Conservation (phyloP, 768 basidiomycete genomes). For the Grammothele lineata region DNA sequence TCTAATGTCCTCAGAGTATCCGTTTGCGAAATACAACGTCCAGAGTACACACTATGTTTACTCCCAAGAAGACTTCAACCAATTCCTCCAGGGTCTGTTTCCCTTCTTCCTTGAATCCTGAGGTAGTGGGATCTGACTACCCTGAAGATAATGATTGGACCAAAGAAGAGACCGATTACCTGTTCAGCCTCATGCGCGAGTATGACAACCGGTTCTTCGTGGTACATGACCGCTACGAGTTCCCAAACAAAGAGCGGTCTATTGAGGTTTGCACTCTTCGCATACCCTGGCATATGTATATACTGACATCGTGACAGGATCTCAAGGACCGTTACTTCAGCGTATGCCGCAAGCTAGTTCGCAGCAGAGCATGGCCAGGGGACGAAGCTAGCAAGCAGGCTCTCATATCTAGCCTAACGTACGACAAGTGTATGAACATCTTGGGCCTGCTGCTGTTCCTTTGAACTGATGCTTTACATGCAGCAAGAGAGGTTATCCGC, state of each 20-base stretch:
- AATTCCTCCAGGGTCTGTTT: slow-evolving; percentile 62
- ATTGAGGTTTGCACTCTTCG: slow-evolving; percentile 55
- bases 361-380: slow-evolving; percentile 79
- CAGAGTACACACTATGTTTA: slow-evolving; percentile 64
- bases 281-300: not conserved
- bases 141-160: slow-evolving; percentile 77
- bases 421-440: slow-evolving; percentile 83
- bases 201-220: slow-evolving; percentile 91
- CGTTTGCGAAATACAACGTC: slow-evolving; percentile 81
- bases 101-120: not conserved
- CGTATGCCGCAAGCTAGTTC: slow-evolving; percentile 82
- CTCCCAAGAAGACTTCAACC: slow-evolving; percentile 82
- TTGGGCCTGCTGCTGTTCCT: no score
- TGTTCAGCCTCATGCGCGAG: slow-evolving; percentile 74
- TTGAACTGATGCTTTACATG: not conserved
- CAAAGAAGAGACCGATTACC: slow-evolving; percentile 90
- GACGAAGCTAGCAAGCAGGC: slow-evolving; percentile 70
- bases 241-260: slow-evolving; percentile 43
- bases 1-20: slow-evolving; percentile 52
- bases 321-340: slow-evolving; percentile 93
- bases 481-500: slow-evolving; percentile 83
- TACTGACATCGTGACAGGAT: slow-evolving; percentile 46
- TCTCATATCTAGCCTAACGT: slow-evolving; percentile 68
- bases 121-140: not conserved
- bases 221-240: slow-evolving; percentile 87